These are phyloP conservation scores for Pseudognaphalium luteoalbum DNA, from an alignment of 129 eudicot species.

Conservation along the genomic window DNA sequence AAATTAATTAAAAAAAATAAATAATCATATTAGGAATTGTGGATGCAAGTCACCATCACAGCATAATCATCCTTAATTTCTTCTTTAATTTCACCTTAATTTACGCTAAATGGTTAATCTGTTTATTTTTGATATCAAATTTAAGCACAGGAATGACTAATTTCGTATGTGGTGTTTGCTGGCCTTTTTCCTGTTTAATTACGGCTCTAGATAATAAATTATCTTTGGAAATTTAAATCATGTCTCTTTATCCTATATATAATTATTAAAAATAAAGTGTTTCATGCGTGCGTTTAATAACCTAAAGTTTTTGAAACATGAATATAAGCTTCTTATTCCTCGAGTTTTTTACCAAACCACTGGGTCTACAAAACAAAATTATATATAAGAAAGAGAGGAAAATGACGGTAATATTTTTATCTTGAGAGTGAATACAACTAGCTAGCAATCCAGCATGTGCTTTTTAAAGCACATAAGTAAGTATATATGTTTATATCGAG, in stretches of 20 bases:
- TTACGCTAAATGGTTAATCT: background rate
- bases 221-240: background rate
- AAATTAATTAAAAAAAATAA: conserved; percentile 21
- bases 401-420: too few relatives aligned
- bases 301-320: background rate
- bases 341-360: too few relatives aligned
- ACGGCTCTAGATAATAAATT: background rate
- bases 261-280: too few relatives aligned
- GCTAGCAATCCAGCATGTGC: too few relatives aligned
- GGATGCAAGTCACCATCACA: background rate
- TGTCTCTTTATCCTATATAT: background rate
- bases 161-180: background rate
- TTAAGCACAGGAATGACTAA: background rate
- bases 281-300: background rate
- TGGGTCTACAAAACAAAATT: too few relatives aligned
- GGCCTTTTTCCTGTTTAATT: background rate
- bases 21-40: background rate
- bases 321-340: too few relatives aligned
- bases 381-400: too few relatives aligned
- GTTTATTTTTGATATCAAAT: background rate
- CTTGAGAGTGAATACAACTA: too few relatives aligned
- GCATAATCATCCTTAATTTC: background rate
- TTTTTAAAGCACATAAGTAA: too few relatives aligned
- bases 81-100: conserved; percentile 12
- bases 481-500: background rate